Evolutionary conservation across 768 basidiomycete species (phyloP), one percentile per base, ranked within the genome.

Genomic region (Lanmaoa rubissima): DNA sequence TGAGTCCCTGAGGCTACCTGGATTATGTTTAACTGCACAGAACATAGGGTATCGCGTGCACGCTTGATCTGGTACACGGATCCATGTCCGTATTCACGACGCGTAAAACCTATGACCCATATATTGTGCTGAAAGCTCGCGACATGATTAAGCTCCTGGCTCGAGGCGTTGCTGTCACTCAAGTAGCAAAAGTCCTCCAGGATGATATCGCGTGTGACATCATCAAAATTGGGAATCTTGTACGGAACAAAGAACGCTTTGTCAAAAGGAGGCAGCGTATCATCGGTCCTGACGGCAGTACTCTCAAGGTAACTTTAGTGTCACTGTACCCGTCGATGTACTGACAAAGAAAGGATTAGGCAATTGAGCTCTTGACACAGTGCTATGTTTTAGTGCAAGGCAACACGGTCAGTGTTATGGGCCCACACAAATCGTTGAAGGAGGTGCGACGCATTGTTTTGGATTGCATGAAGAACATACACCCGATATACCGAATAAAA

Each of bases 401-500:
- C 60, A 98, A 84, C 72, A 99, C 97, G 1, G 97, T 99, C 54
- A 93, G 94, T 49, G 94, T 93, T 13, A 98, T 98, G 94, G 97
- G 97, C 4, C 89, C 94, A 0, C 90, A 90, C 77, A 97, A 96
- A 68, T 88, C 89, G 0, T 78, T 99, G 19, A 98, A 98, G 71
- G 97, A 99, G 73, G 96, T 99, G 12, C 82, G 97, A 55, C 76
- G 95, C 63, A 98, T 98, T 59, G 84, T 99, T n/a, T 73, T 98
- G 41, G 97, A 99, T 69, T 99, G 97, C 77, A 98, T 99, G 97
- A 94, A 89, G 76, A 99, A 99, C 70, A 90, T 98, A 52, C 97
- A 99, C 68, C 97, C 97, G 2, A 98, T 99, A 69, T 99, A 99
- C 71, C 87, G 94, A 65, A 99, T 99, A 74, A 99, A 99, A 75